phyloP scores from a whole-genome alignment of 2,329 filamentous ascomycete species.

The Metarhizium sp. region DNA sequence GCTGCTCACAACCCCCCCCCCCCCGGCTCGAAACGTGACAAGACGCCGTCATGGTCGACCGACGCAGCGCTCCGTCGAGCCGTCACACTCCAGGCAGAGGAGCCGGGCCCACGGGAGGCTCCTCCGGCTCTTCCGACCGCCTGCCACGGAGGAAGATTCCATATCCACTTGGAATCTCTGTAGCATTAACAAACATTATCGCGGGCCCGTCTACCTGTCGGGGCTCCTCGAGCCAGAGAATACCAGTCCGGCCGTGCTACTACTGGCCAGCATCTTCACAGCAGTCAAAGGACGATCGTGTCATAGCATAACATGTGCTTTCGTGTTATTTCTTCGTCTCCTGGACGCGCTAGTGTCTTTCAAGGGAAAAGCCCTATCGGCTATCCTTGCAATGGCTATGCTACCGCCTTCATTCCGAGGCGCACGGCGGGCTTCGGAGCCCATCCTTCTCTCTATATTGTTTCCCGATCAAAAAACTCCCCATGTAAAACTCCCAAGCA shows the following conservation, averaged over 20 bases:
- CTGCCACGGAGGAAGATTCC: neutral
- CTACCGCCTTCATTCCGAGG: neutral
- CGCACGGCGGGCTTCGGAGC: slow-evolving; percentile 1
- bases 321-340: neutral
- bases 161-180: no score
- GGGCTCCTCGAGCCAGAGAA: no score
- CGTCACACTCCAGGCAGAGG: neutral
- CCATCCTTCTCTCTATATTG: neutral
- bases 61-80: no score
- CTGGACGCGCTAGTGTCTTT: neutral
- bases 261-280: no score
- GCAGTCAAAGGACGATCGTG: no score
- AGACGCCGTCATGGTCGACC: no score
- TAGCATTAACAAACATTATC: no score
- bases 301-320: no score
- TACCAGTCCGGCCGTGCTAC: no score
- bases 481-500: neutral
- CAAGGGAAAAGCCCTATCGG: neutral
- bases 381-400: neutral
- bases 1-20: no score
- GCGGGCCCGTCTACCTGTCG: no score
- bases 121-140: neutral
- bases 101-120: neutral
- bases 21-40: no score
- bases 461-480: neutral